A percentile compares a stretch with the other conserved stretches of the same genome.
Evolutionary conservation across 169 alveolate genomes (phyloP).

Genomic region (Plasmodium falciparum): DNA sequence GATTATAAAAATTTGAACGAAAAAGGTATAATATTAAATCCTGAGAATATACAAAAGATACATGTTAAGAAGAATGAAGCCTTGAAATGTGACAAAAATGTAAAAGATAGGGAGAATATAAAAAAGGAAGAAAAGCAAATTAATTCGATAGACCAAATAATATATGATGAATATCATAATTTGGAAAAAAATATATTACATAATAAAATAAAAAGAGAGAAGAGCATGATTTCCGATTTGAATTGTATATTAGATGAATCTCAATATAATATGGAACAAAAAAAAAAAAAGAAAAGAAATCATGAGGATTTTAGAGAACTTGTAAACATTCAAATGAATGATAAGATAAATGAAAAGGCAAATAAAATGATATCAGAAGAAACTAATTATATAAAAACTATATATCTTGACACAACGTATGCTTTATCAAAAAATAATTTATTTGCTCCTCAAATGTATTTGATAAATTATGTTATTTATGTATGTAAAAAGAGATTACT

Average conservation of each 20-base stretch:
- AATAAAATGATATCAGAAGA: slow-evolving; percentile 23
- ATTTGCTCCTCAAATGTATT: slow-evolving; percentile 65
- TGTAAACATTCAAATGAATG: neutral
- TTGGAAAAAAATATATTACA: too few relatives aligned
- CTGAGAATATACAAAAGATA: slow-evolving; percentile 46
- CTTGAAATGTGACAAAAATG: too few relatives aligned
- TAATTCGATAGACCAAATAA: too few relatives aligned
- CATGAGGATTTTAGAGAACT: too few relatives aligned
- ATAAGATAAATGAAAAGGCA: neutral
- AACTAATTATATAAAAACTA: slow-evolving; percentile 59
- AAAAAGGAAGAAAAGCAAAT: slow-evolving; percentile 6
- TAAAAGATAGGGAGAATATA: neutral
- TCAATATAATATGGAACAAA: too few relatives aligned
- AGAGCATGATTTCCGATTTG: too few relatives aligned
- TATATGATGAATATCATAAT: too few relatives aligned
- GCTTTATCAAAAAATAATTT: slow-evolving; percentile 67
- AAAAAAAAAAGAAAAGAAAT: slow-evolving; percentile 9
- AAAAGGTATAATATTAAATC: slow-evolving; percentile 12
- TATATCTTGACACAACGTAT: slow-evolving; percentile 74
- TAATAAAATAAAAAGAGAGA: too few relatives aligned
- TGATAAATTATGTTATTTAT: slow-evolving; percentile 67
- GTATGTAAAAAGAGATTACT: slow-evolving; percentile 38
- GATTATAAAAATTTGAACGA: slow-evolving; percentile 36
- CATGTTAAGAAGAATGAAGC: slow-evolving; percentile 9
- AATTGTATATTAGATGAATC: too few relatives aligned